A percentile compares a stretch with the other conserved stretches of the same genome.
phyloP scores from a whole-genome alignment of 192 early-diverging fungal genomes.

The Coemansia sp. region DNA sequence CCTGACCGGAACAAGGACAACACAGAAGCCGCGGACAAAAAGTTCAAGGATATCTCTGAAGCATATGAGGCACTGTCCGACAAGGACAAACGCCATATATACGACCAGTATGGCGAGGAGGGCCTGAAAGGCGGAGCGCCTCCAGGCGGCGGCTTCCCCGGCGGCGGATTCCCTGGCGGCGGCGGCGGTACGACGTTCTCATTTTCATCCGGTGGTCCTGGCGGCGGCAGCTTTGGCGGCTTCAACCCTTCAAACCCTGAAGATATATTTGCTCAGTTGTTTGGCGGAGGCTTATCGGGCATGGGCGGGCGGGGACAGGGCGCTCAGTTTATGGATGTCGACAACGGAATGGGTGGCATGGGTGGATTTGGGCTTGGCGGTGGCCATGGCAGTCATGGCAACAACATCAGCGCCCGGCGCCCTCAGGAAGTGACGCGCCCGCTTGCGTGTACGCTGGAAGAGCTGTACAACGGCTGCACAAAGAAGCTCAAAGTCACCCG shows the following conservation, averaged over 20 bases:
- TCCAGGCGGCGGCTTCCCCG: constrained; percentile 51
- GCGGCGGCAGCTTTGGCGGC: constrained; percentile 65
- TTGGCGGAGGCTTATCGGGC: constrained; percentile 55
- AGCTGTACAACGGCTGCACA: constrained; percentile 83
- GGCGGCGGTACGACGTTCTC: constrained; percentile 65
- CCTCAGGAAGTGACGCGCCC: constrained; percentile 66
- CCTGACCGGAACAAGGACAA: constrained; percentile 48
- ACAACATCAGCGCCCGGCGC: constrained; percentile 50
- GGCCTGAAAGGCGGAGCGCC: constrained; percentile 69
- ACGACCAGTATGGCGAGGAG: constrained; percentile 95
- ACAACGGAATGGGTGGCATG: constrained; percentile 51
- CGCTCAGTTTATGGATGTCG: constrained; percentile 57
- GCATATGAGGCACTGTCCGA: constrained; percentile 97
- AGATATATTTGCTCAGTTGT: constrained; percentile 89
- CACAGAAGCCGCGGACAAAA: constrained; percentile 34
- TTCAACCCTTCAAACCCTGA: constrained; percentile 82
- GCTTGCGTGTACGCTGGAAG: constrained; percentile 84
- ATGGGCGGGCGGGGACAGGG: constrained; percentile 54
- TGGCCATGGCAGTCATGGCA: constrained; percentile 27
- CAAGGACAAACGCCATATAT: constrained; percentile 82
- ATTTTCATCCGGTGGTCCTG: constrained; percentile 58
- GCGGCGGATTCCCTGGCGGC: constrained; percentile 29
- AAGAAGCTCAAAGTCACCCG: constrained; percentile 94
- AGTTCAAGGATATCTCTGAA: constrained; percentile 98
- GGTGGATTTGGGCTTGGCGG: constrained; percentile 39